These are phyloP conservation scores for Amylocystis lapponica DNA, from an alignment of 768 basidiomycete genomes.

Conservation along the genomic window DNA sequence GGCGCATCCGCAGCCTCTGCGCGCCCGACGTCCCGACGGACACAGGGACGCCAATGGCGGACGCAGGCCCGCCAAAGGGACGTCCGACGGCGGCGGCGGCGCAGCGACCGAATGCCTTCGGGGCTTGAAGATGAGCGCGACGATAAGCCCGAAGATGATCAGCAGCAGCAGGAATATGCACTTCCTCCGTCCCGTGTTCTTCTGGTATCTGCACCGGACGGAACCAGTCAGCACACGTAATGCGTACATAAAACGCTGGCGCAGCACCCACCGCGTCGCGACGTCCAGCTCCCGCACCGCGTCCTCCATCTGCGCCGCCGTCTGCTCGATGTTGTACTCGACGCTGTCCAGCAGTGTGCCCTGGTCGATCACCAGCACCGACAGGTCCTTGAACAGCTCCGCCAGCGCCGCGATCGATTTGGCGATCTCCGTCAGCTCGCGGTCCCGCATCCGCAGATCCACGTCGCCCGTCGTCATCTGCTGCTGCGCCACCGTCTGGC, in stretches of 20 bases:
- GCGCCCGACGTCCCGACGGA: constrained; percentile 4
- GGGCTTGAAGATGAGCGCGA: constrained; percentile 92
- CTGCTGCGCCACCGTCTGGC: constrained; percentile 20
- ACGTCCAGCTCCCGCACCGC: constrained; percentile 80
- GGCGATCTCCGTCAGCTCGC: constrained; percentile 85
- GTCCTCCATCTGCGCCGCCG: constrained; percentile 72
- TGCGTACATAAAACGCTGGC: neutral
- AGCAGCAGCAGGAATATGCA: constrained; percentile 91
- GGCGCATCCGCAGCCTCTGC: neutral
- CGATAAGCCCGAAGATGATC: constrained; percentile 80
- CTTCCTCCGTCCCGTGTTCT: constrained; percentile 86
- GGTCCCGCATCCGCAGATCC: constrained; percentile 44
- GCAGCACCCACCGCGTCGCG: constrained; percentile 65
- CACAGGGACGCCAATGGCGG: neutral
- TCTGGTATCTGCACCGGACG: constrained; percentile 68
- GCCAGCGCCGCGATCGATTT: constrained; percentile 87
- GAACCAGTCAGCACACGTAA: neutral
- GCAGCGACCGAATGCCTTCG: constrained; percentile 42
- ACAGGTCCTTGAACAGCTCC: constrained; percentile 94
- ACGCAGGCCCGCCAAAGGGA: neutral
- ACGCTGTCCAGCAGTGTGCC: constrained; percentile 94
- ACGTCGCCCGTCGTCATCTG: constrained; percentile 32
- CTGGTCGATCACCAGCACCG: constrained; percentile 92
- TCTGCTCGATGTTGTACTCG: constrained; percentile 96
- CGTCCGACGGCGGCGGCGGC: constrained; percentile 3